Evolutionary conservation across 495 filamentous ascomycete species (phyloP).

Genomic region (Ramalina intermedia): DNA sequence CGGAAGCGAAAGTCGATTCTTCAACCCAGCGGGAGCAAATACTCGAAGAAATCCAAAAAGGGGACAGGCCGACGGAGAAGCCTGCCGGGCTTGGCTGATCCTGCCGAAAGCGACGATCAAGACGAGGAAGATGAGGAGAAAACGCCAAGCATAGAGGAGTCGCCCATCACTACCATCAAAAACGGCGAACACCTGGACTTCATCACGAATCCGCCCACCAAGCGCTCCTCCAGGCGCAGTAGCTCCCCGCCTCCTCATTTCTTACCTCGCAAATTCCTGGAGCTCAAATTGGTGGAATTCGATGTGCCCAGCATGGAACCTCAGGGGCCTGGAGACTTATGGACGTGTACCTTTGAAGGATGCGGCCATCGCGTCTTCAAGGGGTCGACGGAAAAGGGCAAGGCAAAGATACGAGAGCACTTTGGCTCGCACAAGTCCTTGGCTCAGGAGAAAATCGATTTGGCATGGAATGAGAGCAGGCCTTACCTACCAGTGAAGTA

Average conservation of each 20-base stretch:
- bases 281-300: conserved; percentile 15
- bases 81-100: conserved; percentile 17
- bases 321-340: conserved; percentile 46
- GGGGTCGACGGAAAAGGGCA: conserved; percentile 39
- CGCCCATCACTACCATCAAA: conserved; percentile 9
- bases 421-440: conserved; percentile 50
- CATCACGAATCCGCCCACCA: conserved; percentile 31
- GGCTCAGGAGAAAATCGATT: conserved; percentile 41
- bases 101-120: conserved; percentile 24
- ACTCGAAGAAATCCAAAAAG: conserved; percentile 36
- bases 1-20: conserved; percentile 34
- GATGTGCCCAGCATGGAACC: conserved; percentile 24
- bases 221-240: conserved; percentile 24
- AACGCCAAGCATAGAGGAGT: conserved; percentile 2
- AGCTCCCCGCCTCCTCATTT: conserved; percentile 16
- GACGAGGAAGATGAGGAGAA: conserved; percentile 17
- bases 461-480: conserved; percentile 37
- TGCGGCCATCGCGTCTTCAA: conserved; percentile 49
- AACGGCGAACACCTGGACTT: conserved; percentile 28
- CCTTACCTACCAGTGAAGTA: conserved; percentile 46
- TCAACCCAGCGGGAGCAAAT: conserved; percentile 34
- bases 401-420: conserved; percentile 48
- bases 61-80: conserved; percentile 22
- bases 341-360: conserved; percentile 54
- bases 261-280: conserved; percentile 9